Percentiles rank a stretch among this genome's conserved stretches.
Evolutionary conservation across 2,329 filamentous ascomycete species (phyloP).

Genomic region (Fusarium tricinctum): DNA sequence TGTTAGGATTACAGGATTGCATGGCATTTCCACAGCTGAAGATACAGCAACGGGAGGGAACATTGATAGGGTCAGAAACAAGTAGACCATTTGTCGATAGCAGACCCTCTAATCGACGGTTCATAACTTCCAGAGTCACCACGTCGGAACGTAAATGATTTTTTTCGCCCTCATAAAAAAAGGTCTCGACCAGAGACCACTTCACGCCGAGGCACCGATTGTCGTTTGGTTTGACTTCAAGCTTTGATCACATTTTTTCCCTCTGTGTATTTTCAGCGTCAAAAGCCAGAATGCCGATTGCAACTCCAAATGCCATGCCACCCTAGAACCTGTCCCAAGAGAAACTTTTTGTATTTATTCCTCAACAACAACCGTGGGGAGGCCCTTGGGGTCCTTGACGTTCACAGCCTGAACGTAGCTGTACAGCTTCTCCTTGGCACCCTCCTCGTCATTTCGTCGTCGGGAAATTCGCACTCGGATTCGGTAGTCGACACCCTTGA

Average conservation of each 20-base stretch:
- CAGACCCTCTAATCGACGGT: constrained; percentile 48
- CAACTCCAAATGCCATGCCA: constrained; percentile 64
- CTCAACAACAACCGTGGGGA: constrained; percentile 90
- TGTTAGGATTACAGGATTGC: constrained; percentile 54
- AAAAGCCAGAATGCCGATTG: constrained; percentile 62
- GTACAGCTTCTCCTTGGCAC: constrained; percentile 99
- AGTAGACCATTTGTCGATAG: constrained; percentile 49
- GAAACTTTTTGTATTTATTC: constrained; percentile 66
- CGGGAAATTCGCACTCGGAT: constrained; percentile 98
- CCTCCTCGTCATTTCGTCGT: constrained; percentile 99
- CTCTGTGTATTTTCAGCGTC: constrained; percentile 57
- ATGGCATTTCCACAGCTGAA: constrained; percentile 48
- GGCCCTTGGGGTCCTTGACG: constrained; percentile 99
- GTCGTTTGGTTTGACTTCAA: constrained; percentile 47
- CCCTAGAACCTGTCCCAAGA: constrained; percentile 60
- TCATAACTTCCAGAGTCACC: constrained; percentile 42
- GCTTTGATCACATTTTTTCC: constrained; percentile 55
- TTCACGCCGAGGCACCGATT: constrained; percentile 51
- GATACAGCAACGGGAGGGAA: constrained; percentile 32
- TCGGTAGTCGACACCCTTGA: constrained; percentile 99
- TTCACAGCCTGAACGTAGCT: constrained; percentile 99
- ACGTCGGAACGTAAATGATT: constrained; percentile 46
- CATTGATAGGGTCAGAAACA: constrained; percentile 45
- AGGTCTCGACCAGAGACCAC: constrained; percentile 43
- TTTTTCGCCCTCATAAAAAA: constrained; percentile 43